A percentile compares a stretch with the other conserved stretches of the same genome.
Conservation (phyloP, 768 basidiomycete genomes). For the Agrocybe chaxingu region DNA sequence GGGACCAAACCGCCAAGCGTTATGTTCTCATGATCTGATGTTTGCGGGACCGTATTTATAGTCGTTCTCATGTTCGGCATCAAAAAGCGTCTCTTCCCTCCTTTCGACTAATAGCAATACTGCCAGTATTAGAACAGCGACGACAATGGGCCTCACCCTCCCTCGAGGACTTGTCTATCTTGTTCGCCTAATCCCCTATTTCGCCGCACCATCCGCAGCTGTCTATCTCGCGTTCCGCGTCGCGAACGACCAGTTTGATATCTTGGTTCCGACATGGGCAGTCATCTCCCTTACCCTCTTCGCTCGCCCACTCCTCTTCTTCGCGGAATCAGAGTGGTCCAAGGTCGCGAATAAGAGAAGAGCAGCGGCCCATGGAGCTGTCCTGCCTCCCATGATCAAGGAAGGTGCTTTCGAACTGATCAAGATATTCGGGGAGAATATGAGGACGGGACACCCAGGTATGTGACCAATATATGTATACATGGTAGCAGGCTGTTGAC, state of each 20-base stretch:
- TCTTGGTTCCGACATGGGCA: conserved; percentile 5
- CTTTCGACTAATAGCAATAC: too few relatives aligned
- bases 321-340: neutral
- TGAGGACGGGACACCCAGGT: conserved; percentile 32
- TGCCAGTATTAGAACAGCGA: too few relatives aligned
- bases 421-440: conserved; percentile 2
- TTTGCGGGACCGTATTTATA: too few relatives aligned
- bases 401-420: conserved; percentile 10
- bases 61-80: too few relatives aligned
- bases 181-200: conserved; percentile 6
- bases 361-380: conserved; percentile 10
- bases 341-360: conserved; percentile 5
- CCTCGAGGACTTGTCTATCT: conserved; percentile 12
- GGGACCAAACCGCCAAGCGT: too few relatives aligned
- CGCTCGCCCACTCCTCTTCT: conserved; percentile 5
- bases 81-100: too few relatives aligned
- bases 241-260: neutral
- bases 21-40: too few relatives aligned
- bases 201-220: conserved; percentile 6
- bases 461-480: neutral
- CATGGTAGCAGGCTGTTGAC: neutral
- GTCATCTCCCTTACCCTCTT: conserved; percentile 3
- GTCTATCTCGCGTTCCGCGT: conserved; percentile 7
- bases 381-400: conserved; percentile 6
- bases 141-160: neutral